Base-by-base conservation (phyloP, 768 basidiomycete species). In the Naganishia randhawae region DNA sequence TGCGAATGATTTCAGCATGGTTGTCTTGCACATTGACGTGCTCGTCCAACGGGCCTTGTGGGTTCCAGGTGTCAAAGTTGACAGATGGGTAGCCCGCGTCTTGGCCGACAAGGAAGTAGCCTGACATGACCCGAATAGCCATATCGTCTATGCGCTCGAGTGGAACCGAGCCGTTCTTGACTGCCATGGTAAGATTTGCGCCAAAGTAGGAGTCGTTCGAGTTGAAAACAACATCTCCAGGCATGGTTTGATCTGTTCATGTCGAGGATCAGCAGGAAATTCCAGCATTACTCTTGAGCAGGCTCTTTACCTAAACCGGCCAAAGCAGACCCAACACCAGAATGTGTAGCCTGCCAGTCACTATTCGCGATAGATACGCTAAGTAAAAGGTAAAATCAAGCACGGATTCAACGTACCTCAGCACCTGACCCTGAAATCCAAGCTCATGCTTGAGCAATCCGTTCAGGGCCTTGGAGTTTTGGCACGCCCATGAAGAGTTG, bases 91-190 rank as follows among this genome's bases (percentile, higher is more conserved):
- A 93, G 14, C 80, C 78, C 8, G 71, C 3, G 16, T 81, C 78
- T 69, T 82, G 81, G 5, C 75, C 78, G 16, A 75, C 39, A 27
- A 80, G 68, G 68, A 72, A 81, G 71, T 73, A 83, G 0, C 72
- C 73, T 19, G 88, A 87, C 11, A 90, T 75, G 67, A 90, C 87
- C 22, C 89, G 85, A 2, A 84, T 84, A 0, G 88, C 89, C 84
- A 89, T 84, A 75, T 91, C 86, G 81, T 85, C 73, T 33, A 79
- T 25, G 22, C 80, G 67, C 2, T 53, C 73, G n/a, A 54, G 41
- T 17, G 88, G 83, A 62, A 93, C 88, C 2, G 85, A 87, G 45
- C 86, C 87, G 75, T 92, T 89, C 53, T 84, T 80, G 19, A 93
- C 89, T 55, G 83, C 86, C 31, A 82, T 82, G 0, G 86, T 87